Evolutionary conservation across 208 protist species (phyloP).

Genomic region (Tritrichomonas musculus): DNA sequence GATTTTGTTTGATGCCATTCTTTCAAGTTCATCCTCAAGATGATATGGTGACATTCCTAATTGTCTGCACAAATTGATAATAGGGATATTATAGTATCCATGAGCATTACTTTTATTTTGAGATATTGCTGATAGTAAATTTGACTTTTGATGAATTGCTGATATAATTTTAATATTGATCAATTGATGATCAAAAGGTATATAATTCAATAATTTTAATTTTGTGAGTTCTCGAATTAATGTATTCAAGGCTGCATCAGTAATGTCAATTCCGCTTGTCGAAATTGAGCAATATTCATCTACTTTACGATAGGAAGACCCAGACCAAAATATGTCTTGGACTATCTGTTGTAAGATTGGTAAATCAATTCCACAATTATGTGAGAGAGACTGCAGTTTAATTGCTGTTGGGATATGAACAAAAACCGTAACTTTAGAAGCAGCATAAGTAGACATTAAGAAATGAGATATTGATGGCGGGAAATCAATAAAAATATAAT

Average conservation of each 20-base stretch:
- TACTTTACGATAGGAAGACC: neutral
- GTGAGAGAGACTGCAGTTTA: neutral
- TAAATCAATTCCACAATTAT: neutral
- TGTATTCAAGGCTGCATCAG: neutral
- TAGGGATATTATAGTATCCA: neutral
- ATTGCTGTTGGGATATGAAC: neutral
- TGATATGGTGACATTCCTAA: neutral
- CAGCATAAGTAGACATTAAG: neutral
- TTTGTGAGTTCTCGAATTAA: neutral
- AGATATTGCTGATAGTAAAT: neutral
- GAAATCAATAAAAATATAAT: constrained; percentile 8
- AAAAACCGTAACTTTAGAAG: neutral
- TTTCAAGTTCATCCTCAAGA: neutral
- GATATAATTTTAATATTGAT: neutral
- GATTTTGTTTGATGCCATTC: neutral
- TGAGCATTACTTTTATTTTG: neutral
- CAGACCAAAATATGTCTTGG: neutral
- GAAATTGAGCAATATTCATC: neutral
- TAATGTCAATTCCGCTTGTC: neutral
- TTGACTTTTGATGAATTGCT: neutral
- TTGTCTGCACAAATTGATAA: neutral
- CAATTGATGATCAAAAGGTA: neutral
- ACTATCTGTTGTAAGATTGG: neutral
- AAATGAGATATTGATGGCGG: neutral
- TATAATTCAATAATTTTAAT: too few relatives aligned